Evolutionary conservation across 2,329 filamentous ascomycete genomes (phyloP), one percentile per base, ranked within the genome.

Genomic region (Calycina herbarum): DNA sequence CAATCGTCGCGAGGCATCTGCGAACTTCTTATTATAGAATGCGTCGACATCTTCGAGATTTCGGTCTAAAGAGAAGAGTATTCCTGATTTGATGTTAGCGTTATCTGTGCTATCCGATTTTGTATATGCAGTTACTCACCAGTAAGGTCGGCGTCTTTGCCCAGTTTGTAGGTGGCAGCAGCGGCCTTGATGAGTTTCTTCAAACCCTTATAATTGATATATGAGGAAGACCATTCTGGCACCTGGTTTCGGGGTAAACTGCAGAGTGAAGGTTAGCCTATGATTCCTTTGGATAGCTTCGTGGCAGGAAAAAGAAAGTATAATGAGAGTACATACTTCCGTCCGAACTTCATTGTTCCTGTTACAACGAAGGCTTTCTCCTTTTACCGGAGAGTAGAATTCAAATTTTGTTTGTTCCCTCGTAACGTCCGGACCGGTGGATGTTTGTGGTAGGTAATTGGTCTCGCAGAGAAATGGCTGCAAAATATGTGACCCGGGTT

Each of bases 1-100:
- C 71, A 98, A 82, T 42, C 94, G 89, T 67, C 95, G 90, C 45
- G 90, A 88, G 68, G 90, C 90, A 73, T 98, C 94, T 68, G 88
- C 85, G 75, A 93, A 93, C 77, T 97, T 97, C 78, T 94, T 96
- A 81, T 96, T 97, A 83, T 97, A 98, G 79, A 99, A 98, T 61
- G 87, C 86, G 78, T 97, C 93, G 77, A 99, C 94, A 79, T 96
- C 91, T 82, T 99, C 95, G 75, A 99, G 89, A 77, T 98, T 97
- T 73, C 95, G 92, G 77, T 99, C 95, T 77, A 99, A 88, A 70
- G 90, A 92, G 78, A 94, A 97, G 82, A 97, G 97, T 84, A 99
- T 97, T 78, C 94, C 95, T 97, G 82, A 38, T 33, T 27, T 40
- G 35, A 48, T 20, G 48, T 69, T 64, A 72, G 64, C n/a, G 4